Conservation (phyloP, 2,329 filamentous ascomycete genomes). For the Sclerotinia spermophila region DNA sequence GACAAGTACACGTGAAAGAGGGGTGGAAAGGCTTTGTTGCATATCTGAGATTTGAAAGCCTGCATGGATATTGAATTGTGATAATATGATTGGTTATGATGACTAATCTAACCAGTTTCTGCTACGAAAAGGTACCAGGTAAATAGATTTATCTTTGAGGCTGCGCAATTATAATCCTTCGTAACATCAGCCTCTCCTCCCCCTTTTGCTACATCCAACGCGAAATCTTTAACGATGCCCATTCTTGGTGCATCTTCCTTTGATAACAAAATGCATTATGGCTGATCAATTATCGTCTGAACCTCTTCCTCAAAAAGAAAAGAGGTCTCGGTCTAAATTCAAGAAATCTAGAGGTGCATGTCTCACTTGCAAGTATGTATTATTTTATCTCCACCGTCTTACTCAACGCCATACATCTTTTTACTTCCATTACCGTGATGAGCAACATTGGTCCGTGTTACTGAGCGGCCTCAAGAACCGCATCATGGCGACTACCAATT, state of each 20-base stretch:
- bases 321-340: slow-evolving; percentile 11
- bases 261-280: slow-evolving; percentile 6
- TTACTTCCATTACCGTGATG: slow-evolving; percentile 55
- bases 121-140: too few species aligned
- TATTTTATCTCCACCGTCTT: background rate
- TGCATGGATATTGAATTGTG: background rate
- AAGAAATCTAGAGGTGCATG: slow-evolving; percentile 15
- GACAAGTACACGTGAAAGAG: background rate
- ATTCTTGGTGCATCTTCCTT: background rate
- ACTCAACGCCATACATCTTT: background rate
- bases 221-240: background rate
- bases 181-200: background rate
- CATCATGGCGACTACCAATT: slow-evolving; percentile 71
- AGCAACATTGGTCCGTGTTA: slow-evolving; percentile 93
- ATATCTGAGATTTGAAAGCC: background rate
- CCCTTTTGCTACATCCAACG: background rate
- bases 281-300: background rate
- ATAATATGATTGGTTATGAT: background rate
- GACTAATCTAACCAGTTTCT: background rate
- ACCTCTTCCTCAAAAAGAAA: background rate
- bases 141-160: background rate
- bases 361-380: slow-evolving; percentile 16
- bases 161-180: background rate
- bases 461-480: slow-evolving; percentile 92
- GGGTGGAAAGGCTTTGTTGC: background rate